Base-by-base conservation (phyloP, 805 yeast genomes). In the Jamesozyma gamospora region DNA sequence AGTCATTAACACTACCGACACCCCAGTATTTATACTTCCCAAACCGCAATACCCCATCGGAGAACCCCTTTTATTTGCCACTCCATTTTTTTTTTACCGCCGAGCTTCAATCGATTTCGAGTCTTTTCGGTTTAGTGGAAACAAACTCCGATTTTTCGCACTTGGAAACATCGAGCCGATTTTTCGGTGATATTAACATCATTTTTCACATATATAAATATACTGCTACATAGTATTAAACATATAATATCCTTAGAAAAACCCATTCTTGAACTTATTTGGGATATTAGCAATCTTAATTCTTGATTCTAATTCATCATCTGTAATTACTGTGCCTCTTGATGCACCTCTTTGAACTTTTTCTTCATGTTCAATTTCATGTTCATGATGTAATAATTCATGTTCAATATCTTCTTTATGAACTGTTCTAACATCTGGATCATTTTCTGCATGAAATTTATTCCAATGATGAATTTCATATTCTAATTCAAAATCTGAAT, bases 401-500 rank as follows among this genome's bases (percentile, higher is more conserved):
- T 87, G 79, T 43, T 85, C 95, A 8, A 82, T 74, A 57, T 87
- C 96, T 57, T 87, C 96, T 46, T 79, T 81, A 57, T 87, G 96
- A 38, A 83, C 81, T 18, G 74, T 64, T 50, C 71, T 69, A 21
- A 87, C 86, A 39, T 84, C 87, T 1, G 96, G 96, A 58, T 87
- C 96, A 41, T 69, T 63, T 48, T 83, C 76, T 41, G 74, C 70
- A 56, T 83, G 92, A 55, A 71, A 79, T 62, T 86, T 68, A 44
- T 79, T 74, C 96, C 96, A 90, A 60, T 88, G 97, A 59, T 88
- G 96, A 41, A 84, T 79, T 58, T 90, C 96, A 57, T 88, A 90
- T 58, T 88, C 96, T 49, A 76, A 72, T 61, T 88, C 97, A 55
- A 87, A 90, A 63, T 85, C 95, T 28, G 87, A 80, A 63, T 88